Conservation (phyloP, 2,329 filamentous ascomycete genomes). For the Annulohypoxylon truncatum region DNA sequence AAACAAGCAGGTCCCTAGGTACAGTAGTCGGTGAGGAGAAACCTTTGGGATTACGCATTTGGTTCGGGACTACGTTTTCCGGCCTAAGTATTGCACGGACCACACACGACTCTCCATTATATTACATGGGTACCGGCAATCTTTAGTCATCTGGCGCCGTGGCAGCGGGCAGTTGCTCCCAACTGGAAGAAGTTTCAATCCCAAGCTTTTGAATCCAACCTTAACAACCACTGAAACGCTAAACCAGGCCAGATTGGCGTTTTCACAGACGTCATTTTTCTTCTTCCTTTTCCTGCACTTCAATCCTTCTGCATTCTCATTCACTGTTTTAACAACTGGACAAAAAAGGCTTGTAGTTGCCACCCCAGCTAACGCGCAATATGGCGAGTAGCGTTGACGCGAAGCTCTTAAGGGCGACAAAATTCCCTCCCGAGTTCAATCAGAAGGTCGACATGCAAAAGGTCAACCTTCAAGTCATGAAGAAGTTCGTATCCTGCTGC, state of each 20-base stretch:
- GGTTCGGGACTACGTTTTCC: conserved; percentile 6
- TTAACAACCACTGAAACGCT: conserved; percentile 25
- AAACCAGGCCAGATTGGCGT: conserved; percentile 24
- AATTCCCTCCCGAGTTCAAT: conserved; percentile 92
- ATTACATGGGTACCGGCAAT: conserved; percentile 4
- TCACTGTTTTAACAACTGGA: conserved; percentile 8
- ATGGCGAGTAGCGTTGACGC: conserved; percentile 90
- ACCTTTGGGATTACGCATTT: background rate
- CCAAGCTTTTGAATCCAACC: conserved; percentile 17
- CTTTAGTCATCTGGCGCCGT: conserved; percentile 10
- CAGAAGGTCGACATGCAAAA: conserved; percentile 97
- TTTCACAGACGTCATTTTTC: conserved; percentile 46
- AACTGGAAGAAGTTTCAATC: conserved; percentile 13
- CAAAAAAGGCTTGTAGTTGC: background rate
- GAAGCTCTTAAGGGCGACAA: conserved; percentile 89
- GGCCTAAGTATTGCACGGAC: conserved; percentile 4
- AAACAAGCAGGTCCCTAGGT: background rate
- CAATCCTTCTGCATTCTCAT: conserved; percentile 24
- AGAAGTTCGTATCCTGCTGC: conserved; percentile 74
- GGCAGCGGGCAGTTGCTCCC: conserved; percentile 15
- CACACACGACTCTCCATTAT: background rate
- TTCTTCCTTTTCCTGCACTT: conserved; percentile 20
- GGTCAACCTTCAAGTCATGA: conserved; percentile 97
- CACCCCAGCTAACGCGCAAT: background rate
- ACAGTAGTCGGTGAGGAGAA: conserved; percentile 1